Conservation (phyloP, 2,329 filamentous ascomycete genomes). For the Fusarium verticillioides region DNA sequence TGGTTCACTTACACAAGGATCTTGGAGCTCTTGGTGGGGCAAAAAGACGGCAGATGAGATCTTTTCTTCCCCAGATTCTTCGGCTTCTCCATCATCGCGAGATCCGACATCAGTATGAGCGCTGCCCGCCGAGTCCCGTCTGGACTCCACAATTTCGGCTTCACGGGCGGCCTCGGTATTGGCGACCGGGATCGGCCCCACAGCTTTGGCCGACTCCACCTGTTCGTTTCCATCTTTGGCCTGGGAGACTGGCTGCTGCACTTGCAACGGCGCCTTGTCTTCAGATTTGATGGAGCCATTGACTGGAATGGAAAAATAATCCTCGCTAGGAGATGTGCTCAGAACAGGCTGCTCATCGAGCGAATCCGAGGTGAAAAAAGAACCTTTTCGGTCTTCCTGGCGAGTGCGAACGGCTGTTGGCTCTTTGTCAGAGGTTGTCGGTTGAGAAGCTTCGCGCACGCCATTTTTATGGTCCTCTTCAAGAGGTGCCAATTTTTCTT, state of each 20-base stretch:
- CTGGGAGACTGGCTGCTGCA: slow-evolving; percentile 27
- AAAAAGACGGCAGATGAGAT: slow-evolving; percentile 88
- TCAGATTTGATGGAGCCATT: slow-evolving; percentile 7
- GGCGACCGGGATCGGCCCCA: slow-evolving; percentile 42
- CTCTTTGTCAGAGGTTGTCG: slow-evolving; percentile 6
- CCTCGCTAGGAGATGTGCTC: slow-evolving; percentile 37
- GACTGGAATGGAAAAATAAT: slow-evolving; percentile 41
- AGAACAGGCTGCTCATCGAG: slow-evolving; percentile 33
- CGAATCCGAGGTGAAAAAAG: slow-evolving; percentile 6
- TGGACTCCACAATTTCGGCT: slow-evolving; percentile 46
- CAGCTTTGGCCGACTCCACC: slow-evolving; percentile 32
- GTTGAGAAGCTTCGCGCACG: not conserved
- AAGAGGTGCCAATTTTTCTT: slow-evolving; percentile 55
- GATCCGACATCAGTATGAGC: slow-evolving; percentile 51
- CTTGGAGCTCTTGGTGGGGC: slow-evolving; percentile 72
- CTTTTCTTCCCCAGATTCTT: slow-evolving; percentile 81
- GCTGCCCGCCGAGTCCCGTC: slow-evolving; percentile 54
- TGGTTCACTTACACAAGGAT: slow-evolving; percentile 46
- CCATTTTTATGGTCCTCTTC: slow-evolving; percentile 45
- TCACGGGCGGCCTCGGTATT: slow-evolving; percentile 37
- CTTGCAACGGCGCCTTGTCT: slow-evolving; percentile 26
- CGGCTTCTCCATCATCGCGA: slow-evolving; percentile 50
- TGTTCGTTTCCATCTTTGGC: slow-evolving; percentile 37
- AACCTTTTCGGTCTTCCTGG: slow-evolving; percentile 25
- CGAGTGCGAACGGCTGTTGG: slow-evolving; percentile 12